Base-by-base conservation (phyloP, 495 filamentous ascomycete species). In the Hypomontagnella submonticulosa region DNA sequence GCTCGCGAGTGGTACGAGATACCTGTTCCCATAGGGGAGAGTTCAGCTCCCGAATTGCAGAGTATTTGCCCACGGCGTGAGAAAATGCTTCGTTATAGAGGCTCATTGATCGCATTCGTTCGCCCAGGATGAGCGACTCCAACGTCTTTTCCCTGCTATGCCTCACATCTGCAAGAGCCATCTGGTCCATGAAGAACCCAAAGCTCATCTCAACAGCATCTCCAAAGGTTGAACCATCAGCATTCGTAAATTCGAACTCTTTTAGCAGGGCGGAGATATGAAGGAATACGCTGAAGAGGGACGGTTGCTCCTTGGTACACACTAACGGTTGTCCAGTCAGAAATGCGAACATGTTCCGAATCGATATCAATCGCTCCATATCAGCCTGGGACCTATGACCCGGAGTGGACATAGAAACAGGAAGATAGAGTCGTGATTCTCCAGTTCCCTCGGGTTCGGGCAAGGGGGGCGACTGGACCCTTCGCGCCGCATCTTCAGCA, bases 271-370 rank as follows among this genome's bases (percentile, higher is more conserved):
- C 81, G 0, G 90, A 84, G 1, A 96, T 83, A 33, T 88, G 81
- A 60, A 93, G 79, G 66, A 96, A 87, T 5, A 94, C 89, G 4
- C 82, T 75, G 76, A 96, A 97, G 4, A 91, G 72, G 0, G 83
- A 88, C 1, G 88, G 80, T 11, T 87, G 86, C 13, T 81, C 80
- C 13, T 84, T 81, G 0, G 91, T 96, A 0, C 89, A 90, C 9
- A 98, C 89, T 7, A 98, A 81, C 0, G 91, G 89, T 62, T 92
- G 88, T 38, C 88, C 89, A 6, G 87, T 83, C 8, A 99, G 80
- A 67, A 99, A 93, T 2, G 95, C 92, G 73, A 98, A 97, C 50
- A 97, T 77, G 70, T 99, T 99, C 16, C 95, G 88, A 52, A 91
- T 89, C 4, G 90, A 84, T 23, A 97, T 79, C 3, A 97, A 80